Percentiles rank a stretch among this genome's conserved stretches.
These are phyloP conservation scores for Rosa hybrid DNA, from an alignment of 331 rosid species.

Conservation along the genomic window DNA sequence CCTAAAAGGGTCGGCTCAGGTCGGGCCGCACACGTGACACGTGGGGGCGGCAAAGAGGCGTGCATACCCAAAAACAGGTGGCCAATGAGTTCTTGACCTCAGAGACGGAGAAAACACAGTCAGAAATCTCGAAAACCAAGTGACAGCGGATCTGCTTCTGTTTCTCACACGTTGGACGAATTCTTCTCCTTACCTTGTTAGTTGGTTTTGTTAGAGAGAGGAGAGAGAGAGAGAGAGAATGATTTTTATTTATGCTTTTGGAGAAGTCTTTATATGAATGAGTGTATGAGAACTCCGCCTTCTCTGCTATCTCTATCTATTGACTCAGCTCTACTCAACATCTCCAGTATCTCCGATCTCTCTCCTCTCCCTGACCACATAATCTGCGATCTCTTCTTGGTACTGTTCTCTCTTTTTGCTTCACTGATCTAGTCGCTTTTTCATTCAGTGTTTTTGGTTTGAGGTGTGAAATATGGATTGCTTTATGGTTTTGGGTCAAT, in stretches of 20 bases:
- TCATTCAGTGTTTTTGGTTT: background rate
- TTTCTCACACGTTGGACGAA: background rate
- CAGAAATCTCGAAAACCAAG: constrained; percentile 1
- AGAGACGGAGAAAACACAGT: constrained; percentile 23
- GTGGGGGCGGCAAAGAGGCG: constrained; percentile 15
- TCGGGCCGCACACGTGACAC: background rate
- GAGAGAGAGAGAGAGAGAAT: background rate
- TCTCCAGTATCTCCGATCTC: constrained; percentile 85
- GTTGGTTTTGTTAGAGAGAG: background rate
- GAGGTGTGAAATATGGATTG: constrained; percentile 1
- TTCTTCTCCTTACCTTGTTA: background rate
- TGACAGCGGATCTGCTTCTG: background rate
- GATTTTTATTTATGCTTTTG: background rate
- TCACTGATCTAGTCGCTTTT: background rate
- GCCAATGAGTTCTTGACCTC: background rate
- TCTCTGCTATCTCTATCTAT: constrained; percentile 75
- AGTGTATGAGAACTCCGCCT: constrained; percentile 83
- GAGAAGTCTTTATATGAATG: constrained; percentile 13
- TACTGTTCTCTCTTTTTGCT: constrained; percentile 19
- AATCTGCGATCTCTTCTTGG: constrained; percentile 79
- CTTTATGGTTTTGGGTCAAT: background rate
- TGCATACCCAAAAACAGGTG: background rate
- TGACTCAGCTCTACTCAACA: constrained; percentile 82
- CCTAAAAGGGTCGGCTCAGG: background rate
- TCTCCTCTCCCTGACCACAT: constrained; percentile 88